A percentile compares a stretch with the other conserved stretches of the same genome.
phyloP scores from a whole-genome alignment of 192 early-diverging fungal species.

The Geranomyces variabilis region DNA sequence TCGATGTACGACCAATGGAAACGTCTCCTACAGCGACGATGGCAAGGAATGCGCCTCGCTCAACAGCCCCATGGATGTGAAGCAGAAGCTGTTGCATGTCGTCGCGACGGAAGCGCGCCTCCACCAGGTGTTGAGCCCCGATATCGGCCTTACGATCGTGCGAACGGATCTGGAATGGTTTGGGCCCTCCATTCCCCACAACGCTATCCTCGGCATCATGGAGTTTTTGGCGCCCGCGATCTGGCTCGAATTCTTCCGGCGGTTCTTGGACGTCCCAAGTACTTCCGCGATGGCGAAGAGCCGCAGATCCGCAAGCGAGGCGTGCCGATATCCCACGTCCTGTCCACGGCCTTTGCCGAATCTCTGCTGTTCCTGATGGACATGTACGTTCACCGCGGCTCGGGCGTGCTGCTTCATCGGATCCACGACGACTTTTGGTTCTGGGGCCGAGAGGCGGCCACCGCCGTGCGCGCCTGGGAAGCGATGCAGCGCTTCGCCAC shows the following conservation, averaged over 20 bases:
- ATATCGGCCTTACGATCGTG: constrained; percentile 24
- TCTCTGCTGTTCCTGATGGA: background rate
- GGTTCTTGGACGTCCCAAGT: background rate
- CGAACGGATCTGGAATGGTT: constrained; percentile 39
- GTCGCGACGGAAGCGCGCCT: background rate
- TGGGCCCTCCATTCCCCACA: constrained; percentile 36
- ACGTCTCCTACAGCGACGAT: constrained; percentile 9
- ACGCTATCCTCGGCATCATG: too few relatives aligned
- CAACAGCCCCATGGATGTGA: constrained; percentile 8
- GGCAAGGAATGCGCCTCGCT: background rate
- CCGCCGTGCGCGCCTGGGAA: background rate
- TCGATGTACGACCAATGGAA: too few relatives aligned
- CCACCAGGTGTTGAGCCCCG: background rate
- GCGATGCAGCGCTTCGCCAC: background rate
- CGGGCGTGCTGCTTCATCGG: background rate
- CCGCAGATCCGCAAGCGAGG: background rate
- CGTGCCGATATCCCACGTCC: background rate
- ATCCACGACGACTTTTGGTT: constrained; percentile 5
- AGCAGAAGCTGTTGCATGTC: background rate
- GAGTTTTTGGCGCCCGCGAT: too few relatives aligned
- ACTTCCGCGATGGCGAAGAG: background rate
- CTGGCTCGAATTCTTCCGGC: too few relatives aligned
- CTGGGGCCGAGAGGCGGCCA: background rate
- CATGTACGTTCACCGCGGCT: background rate
- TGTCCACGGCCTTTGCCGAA: background rate